Base-by-base conservation (phyloP, 192 early-diverging fungal species). In the Piromyces sp. region DNA sequence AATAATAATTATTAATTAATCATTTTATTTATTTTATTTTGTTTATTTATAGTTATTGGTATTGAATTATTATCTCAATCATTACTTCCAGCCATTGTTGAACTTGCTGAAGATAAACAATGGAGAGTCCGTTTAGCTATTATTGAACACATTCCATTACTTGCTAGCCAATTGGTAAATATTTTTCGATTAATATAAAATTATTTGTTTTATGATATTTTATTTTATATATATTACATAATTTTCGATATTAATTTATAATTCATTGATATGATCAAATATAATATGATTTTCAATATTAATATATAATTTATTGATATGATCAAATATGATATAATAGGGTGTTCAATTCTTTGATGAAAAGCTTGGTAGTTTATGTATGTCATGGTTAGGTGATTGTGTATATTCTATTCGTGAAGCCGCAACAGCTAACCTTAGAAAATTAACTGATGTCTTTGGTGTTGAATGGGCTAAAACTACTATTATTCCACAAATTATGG, bases 41-140 rank as follows among this genome's bases (percentile, higher is more conserved):
- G 12, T 36, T 7, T 7, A 38, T 82, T 15, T 83, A 82, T 30
- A 80, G 94, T 95, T 79, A 98, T 99, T 84, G 98, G 98, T 79
- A 97, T 99, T 83, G 96, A 99, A 82, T 92, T 96, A 30, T 89
- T 99, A 38, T 98, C 98, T 51, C 97, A 98, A 84, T 96, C 95
- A 29, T 89, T 99, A 79, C 87, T 99, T 81, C 98, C 98, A 13
- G 98, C 98, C 17, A 97, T 99, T 85, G 94, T 99, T 37, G 98
- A 98, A 87, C 90, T 99, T 38, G 96, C 97, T 33, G 97, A 99
- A 88, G 98, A 99, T 87, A 98, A 98, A 89, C 98, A 99, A 86
- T 99, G 98, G 98, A 94, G 98, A 79, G 96, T 98, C 81, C 95
- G 98, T 29, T 87, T 97, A 87, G 98, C 98, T 12, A 98, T 99